Evolutionary conservation across 495 filamentous ascomycete genomes (phyloP), one percentile per base, ranked within the genome.

Genomic region (Cryomyces minteri): DNA sequence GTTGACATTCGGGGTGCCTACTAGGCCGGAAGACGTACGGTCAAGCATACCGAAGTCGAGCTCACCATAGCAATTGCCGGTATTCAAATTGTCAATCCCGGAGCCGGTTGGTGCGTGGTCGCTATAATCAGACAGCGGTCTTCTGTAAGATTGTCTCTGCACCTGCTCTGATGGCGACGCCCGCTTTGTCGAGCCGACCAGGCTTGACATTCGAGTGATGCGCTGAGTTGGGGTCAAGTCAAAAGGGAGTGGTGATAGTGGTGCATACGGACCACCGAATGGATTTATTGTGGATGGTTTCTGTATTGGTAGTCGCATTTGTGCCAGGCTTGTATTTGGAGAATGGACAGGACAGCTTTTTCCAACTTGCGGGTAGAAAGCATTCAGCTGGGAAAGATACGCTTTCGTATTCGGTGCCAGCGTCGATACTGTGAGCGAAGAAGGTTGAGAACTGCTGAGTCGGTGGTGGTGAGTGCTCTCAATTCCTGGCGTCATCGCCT

Each of bases 111-210:
- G 61, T 0, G 84, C 81, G 5, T 87, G 84, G 59, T 95, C 88
- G 54, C 80, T 86, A 1, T 85, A 82, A 54, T 94, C 87, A 58
- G 93, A 88, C 28, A 49, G 39, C 37, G 51, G 54, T 4, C 46
- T 1, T 6, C 8, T 32, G 41, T 44, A 28, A 25, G 18, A 2
- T 25, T 25, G 18, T 1, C 2, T 25, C 18, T 25, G 18, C 18
- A 25, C 18, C 18, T 2, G 18, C 1, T 25, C 2, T 10, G 39
- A 36, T 30, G 55, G 55, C 32, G 64, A 60, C 34, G 61, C 57
- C 48, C 64, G 61, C 14, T 59, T 54, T 11, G 67, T 51, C 4
- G 59, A 53, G 28, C 33, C 54, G 14, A 63, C 48, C 4, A 59
- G 41, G 43, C 66, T 69, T 39, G 67, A 67, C 4, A 58, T 49